Conservation (phyloP, 257 asterid species). For the Forsythia suspensa region DNA sequence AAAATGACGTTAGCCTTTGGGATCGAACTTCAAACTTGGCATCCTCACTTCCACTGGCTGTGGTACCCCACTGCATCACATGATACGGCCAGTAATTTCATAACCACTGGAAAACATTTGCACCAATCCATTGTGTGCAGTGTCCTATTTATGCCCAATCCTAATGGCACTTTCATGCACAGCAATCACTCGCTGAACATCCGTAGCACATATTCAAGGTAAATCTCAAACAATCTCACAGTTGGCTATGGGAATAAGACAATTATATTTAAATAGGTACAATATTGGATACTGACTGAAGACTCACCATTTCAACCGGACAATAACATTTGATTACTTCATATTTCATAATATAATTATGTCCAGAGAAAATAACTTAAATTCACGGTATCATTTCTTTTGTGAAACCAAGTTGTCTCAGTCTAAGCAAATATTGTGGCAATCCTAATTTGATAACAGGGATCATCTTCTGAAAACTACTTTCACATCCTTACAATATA, state of each 20-base stretch:
- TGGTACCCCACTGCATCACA: not conserved
- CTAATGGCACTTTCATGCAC: not conserved
- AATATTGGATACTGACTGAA: slow-evolving; percentile 7
- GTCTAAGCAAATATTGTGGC: slow-evolving; percentile 9
- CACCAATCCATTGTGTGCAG: not conserved
- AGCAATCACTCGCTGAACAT: not conserved
- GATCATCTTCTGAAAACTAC: not conserved
- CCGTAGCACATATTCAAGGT: not conserved
- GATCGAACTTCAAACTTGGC: not conserved
- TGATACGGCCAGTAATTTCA: not conserved
- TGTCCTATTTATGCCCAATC: not conserved
- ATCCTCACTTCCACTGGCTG: not conserved
- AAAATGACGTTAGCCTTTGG: not conserved
- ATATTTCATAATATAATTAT: not conserved
- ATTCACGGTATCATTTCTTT: slow-evolving; percentile 11
- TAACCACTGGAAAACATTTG: not conserved
- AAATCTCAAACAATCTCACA: slow-evolving; percentile 2
- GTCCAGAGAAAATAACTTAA: not conserved
- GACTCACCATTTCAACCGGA: not conserved
- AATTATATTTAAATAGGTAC: not conserved
- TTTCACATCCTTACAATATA: not conserved
- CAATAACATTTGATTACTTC: not conserved
- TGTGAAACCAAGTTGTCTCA: slow-evolving; percentile 9
- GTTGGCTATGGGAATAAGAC: not conserved
- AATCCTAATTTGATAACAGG: not conserved